phyloP scores from a whole-genome alignment of 257 asterid genomes.

The Ophiorrhiza pumila region DNA sequence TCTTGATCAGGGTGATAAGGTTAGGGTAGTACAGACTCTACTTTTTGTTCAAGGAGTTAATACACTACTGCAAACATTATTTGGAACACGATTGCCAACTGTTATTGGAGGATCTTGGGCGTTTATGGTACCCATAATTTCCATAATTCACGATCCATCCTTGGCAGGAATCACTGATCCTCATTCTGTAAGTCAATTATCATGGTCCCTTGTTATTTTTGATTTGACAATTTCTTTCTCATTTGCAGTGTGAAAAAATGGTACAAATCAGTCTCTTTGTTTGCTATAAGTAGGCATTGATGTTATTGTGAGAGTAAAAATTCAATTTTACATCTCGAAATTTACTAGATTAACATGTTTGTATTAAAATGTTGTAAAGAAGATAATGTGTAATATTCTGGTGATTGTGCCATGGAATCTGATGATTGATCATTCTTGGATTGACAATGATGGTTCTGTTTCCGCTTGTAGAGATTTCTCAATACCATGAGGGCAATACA shows the following conservation, averaged over 20 bases:
- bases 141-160: constrained; percentile 83
- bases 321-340: background rate
- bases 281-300: background rate
- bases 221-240: background rate
- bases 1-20: constrained; percentile 67
- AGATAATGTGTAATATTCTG: background rate
- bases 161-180: constrained; percentile 68
- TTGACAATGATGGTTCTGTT: constrained; percentile 14
- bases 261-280: background rate
- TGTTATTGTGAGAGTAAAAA: background rate
- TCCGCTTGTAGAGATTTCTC: constrained; percentile 63
- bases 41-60: constrained; percentile 87
- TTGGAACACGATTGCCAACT: constrained; percentile 91
- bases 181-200: constrained; percentile 48
- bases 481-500: constrained; percentile 85
- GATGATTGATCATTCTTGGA: background rate
- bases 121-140: constrained; percentile 80
- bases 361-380: background rate
- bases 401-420: background rate
- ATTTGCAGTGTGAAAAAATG: background rate
- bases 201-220: background rate
- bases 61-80: constrained; percentile 80
- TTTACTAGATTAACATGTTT: background rate
- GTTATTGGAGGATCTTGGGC: constrained; percentile 99
- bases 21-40: constrained; percentile 88